Evolutionary conservation across 2,329 filamentous ascomycete species (phyloP), one percentile per base, ranked within the genome.

Genomic region (Fusarium pseudoanthophilum): DNA sequence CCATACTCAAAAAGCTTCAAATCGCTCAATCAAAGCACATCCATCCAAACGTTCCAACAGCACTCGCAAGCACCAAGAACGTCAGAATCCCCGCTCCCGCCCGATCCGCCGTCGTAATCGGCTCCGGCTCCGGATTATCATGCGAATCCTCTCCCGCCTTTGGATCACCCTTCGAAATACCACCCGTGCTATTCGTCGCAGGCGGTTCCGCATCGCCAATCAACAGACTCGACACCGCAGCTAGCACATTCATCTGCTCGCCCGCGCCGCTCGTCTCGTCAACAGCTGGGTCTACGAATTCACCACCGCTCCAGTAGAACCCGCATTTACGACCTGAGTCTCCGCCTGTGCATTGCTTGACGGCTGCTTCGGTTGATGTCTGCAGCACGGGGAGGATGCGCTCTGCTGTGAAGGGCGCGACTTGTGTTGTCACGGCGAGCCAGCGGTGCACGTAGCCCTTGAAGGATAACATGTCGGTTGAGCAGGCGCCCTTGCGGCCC

Each of bases 401-500:
- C 3, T 85, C 81, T 45, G 81, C 81, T 2, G 88, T 90, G 51
- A 86, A 86, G 0, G 92, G 92, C 1, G 89, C 91, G n/a, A 93
- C 64, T 73, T 91, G 86, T 5, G 89, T 87, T 3, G 88, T 85
- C 28, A 87, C 85, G 8, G 88, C 85, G 74, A 94, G 84, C 90
- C 91, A 93, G 45, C 90, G 87, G 74, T 90, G 86, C 24, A 93
- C 84, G 65, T 91, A 91, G 43, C 91, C 92, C 81, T 93, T 93
- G 87, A 92, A 95, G 4, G 89, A 89, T 67, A 89, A 82, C 85
- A 94, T 92, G 76, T 95, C 93, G 53, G 88, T 85, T 65, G 91
- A 91, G 84, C 93, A 95, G 26, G 83, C 86, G 28, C 78, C 82
- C 6, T 85, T 82, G 34, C 79, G 75, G 39, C 78, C 76, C 74